These are phyloP conservation scores for Yamadazyma olivae DNA, from an alignment of 805 yeast genomes.

Conservation along the genomic window DNA sequence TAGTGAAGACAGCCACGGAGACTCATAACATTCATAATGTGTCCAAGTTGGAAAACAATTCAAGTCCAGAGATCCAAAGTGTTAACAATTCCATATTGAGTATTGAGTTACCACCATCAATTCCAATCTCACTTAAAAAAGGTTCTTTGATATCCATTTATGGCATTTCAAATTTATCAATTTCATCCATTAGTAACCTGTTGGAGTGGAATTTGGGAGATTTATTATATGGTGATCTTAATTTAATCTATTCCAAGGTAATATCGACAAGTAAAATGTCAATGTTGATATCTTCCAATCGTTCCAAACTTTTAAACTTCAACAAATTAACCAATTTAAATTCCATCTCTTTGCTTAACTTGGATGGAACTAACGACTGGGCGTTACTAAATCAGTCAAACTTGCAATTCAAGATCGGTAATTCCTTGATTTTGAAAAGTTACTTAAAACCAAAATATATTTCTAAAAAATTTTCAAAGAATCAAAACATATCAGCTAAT, in stretches of 20 bases:
- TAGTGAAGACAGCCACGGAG: conserved; percentile 7
- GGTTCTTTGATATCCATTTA: conserved; percentile 51
- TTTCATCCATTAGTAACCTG: conserved; percentile 26
- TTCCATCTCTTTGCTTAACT: conserved; percentile 41
- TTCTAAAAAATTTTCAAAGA: conserved; percentile 27
- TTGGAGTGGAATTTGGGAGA: conserved; percentile 1
- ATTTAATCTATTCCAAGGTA: conserved; percentile 45
- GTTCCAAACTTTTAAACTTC: conserved; percentile 14
- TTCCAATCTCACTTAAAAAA: conserved; percentile 48
- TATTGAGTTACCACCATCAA: conserved; percentile 55
- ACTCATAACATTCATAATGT: conserved; percentile 12
- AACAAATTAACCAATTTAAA: conserved; percentile 19
- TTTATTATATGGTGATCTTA: conserved; percentile 41
- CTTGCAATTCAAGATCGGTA: conserved; percentile 52
- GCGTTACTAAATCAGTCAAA: conserved; percentile 49
- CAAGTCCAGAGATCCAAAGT: not conserved
- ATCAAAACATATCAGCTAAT: conserved; percentile 16
- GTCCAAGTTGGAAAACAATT: conserved; percentile 8
- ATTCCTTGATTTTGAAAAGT: conserved; percentile 42
- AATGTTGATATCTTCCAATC: conserved; percentile 40
- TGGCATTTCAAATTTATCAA: conserved; percentile 27
- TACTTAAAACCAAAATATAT: conserved; percentile 37
- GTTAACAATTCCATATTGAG: conserved; percentile 35
- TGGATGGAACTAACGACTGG: conserved; percentile 66
- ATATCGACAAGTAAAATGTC: conserved; percentile 48